Conservation (phyloP, 202 grass and related monocot species). For the Setaria italica region DNA sequence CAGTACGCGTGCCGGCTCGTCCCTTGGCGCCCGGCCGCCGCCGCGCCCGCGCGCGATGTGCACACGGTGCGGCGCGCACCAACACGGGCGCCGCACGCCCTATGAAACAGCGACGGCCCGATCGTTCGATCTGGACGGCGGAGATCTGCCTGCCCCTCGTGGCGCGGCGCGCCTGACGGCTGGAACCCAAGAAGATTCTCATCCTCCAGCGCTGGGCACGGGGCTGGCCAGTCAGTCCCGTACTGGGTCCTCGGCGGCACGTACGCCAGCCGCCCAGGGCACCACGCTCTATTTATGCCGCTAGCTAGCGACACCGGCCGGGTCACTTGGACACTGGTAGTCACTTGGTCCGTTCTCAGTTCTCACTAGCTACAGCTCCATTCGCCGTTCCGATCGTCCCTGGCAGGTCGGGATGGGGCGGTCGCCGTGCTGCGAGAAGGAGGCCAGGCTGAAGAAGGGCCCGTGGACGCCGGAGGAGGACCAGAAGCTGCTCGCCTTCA, state of each 20-base stretch:
- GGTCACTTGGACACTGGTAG: slow-evolving; percentile 11
- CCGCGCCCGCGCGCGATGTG: neutral
- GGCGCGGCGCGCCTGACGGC: neutral
- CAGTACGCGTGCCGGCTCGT: neutral
- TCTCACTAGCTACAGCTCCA: no score
- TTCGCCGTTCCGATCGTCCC: neutral
- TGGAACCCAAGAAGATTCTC: slow-evolving; percentile 48
- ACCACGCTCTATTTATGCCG: slow-evolving; percentile 51
- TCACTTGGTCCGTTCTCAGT: neutral
- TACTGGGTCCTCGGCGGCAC: neutral
- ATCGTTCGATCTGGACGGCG: neutral
- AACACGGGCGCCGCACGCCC: neutral
- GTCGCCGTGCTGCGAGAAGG: slow-evolving; percentile 90
- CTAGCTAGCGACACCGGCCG: neutral
- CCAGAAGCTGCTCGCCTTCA: slow-evolving; percentile 82
- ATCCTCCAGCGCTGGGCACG: neutral
- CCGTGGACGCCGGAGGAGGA: slow-evolving; percentile 92
- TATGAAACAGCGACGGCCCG: no score
- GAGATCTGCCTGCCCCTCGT: no score
- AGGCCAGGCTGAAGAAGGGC: slow-evolving; percentile 78
- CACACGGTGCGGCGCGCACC: neutral
- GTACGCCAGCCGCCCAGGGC: neutral
- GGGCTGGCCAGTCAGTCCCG: neutral
- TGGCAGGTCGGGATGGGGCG: slow-evolving; percentile 58
- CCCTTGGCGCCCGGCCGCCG: neutral